phyloP scores from a whole-genome alignment of 257 asterid genomes.

The Cinchona pubescens region DNA sequence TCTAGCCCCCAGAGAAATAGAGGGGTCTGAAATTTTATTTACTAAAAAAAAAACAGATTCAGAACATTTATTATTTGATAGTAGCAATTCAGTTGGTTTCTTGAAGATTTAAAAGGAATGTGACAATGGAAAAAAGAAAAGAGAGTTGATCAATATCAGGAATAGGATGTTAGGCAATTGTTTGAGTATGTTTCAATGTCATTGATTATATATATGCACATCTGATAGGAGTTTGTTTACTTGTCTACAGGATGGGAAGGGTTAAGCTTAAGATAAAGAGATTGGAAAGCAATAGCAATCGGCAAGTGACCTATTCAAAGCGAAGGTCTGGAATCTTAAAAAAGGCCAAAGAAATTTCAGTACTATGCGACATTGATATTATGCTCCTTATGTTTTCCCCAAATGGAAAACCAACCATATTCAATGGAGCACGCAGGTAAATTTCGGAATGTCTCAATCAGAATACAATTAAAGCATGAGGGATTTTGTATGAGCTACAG shows the following conservation, averaged over 20 bases:
- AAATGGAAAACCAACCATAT: constrained; percentile 68
- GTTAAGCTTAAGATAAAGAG: constrained; percentile 79
- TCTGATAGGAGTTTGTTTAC: constrained; percentile 4
- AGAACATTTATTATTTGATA: too few relatives aligned
- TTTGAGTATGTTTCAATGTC: neutral
- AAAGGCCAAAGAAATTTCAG: constrained; percentile 79
- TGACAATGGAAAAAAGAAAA: neutral
- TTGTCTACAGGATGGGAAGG: constrained; percentile 74
- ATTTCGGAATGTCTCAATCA: neutral
- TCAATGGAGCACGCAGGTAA: constrained; percentile 71
- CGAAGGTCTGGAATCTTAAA: constrained; percentile 75
- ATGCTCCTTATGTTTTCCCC: constrained; percentile 88
- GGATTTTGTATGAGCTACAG: too few relatives aligned
- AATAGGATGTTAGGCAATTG: neutral
- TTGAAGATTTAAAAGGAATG: neutral
- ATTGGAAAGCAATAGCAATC: constrained; percentile 66
- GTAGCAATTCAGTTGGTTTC: neutral
- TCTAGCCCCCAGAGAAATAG: too few relatives aligned
- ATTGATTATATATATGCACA: neutral
- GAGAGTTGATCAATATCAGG: neutral
- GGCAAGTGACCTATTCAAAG: constrained; percentile 79
- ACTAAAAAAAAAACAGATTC: too few relatives aligned
- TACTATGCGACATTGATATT: constrained; percentile 73
- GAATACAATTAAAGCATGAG: neutral
- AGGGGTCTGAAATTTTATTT: too few relatives aligned